Base-by-base conservation (phyloP, 805 yeast species). In the Cyberlindnera maclurae region DNA sequence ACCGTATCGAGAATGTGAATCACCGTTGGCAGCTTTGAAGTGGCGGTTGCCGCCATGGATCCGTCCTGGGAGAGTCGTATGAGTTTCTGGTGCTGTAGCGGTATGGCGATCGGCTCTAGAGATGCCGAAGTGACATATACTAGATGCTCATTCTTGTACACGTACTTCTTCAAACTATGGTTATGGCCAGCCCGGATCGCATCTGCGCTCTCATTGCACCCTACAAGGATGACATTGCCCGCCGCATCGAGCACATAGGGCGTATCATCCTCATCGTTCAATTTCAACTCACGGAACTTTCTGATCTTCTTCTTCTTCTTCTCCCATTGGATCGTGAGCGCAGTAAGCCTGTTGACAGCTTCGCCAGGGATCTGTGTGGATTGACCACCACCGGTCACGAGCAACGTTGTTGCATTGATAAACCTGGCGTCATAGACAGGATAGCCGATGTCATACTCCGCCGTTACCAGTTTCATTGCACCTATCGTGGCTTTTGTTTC, bases 381-480 rank as follows among this genome's bases (percentile, higher is more conserved):
- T 7, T 22, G 37, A 4, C 44, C 43, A n/a, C 49, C 49, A 27
- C 98, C 98, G 4, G 88, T 80, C 15, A 82, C 84, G 34, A 88
- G 62, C 24, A 90, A 60, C 3, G 81, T 75, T 43, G 65, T 62
- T 47, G 78, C 72, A 47, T 76, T 70, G 35, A 83, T 68, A 59
- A 87, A 90, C 46, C 75, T 74, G 42, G 93, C 81, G 6, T 86
- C 93, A 49, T 79, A 81, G 11, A 87, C 69, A 2, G 98, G 97
- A 51, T 79, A 84, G 3, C 85, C 90, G 26, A 65, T 51, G 36
- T 64, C 54, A 24, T 50, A 46, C 3, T 32, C 22, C 10, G 46
- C 49, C 2, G 40, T 37, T 12, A 34, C 36, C 28, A 53, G 37
- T 38, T 52, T 53, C 57, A 53, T 54, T 9, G 17, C 15, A 2